These are phyloP conservation scores for Penicillium atrosanguineum DNA, from an alignment of 495 filamentous ascomycete species.

Conservation along the genomic window DNA sequence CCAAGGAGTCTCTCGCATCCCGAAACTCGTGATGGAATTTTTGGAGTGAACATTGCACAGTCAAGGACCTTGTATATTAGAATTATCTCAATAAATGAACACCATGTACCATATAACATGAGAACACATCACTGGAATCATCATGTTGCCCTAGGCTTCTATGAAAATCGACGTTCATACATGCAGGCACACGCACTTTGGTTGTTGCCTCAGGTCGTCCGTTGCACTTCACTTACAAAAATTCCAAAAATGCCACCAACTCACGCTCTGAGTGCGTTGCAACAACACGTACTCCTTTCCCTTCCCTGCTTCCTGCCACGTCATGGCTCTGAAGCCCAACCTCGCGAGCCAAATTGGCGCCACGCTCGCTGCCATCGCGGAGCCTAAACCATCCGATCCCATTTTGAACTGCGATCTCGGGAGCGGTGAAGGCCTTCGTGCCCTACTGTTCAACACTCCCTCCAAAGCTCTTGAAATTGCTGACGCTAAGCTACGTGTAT, in stretches of 20 bases:
- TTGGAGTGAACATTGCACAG: constrained; percentile 47
- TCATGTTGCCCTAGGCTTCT: background rate
- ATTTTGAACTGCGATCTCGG: background rate
- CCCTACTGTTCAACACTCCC: constrained; percentile 34
- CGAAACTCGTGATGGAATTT: constrained; percentile 72
- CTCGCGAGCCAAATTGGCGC: background rate
- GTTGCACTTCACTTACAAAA: background rate
- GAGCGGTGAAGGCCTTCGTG: constrained; percentile 2
- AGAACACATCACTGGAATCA: background rate
- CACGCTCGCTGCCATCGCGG: constrained; percentile 27
- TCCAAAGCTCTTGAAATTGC: constrained; percentile 42
- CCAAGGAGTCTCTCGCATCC: constrained; percentile 76
- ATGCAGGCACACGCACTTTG: background rate
- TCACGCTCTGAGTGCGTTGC: background rate
- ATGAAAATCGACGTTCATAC: background rate
- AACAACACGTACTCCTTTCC: background rate
- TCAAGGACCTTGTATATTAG: constrained; percentile 15
- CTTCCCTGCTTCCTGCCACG: background rate
- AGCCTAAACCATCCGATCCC: constrained; percentile 32
- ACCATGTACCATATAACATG: constrained; percentile 9
- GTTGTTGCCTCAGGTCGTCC: background rate
- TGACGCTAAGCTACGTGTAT: constrained; percentile 68
- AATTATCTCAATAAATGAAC: constrained; percentile 9
- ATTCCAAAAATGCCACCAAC: background rate
- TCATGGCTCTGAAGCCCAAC: background rate